Conservation (phyloP, 768 basidiomycete genomes). For the Mycena haematopus region DNA sequence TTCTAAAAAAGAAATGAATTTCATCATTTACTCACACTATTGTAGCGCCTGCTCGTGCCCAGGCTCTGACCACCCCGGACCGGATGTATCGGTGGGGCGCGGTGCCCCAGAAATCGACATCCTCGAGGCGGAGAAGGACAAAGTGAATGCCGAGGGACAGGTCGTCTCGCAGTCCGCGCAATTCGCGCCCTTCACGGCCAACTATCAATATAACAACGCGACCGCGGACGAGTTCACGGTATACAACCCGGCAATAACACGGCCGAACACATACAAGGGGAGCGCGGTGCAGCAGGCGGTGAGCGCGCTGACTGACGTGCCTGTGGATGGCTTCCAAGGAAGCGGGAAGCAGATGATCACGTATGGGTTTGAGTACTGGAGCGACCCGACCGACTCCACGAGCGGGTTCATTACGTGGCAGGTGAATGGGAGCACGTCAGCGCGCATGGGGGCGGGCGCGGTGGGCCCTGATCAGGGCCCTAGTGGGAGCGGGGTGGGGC, state of each 20-base stretch:
- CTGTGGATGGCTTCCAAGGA: constrained; percentile 63
- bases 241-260: constrained; percentile 39
- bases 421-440: constrained; percentile 59
- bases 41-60: constrained; percentile 77
- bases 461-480: constrained; percentile 47
- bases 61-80: constrained; percentile 80
- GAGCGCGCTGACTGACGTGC: constrained; percentile 52
- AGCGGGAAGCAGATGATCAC: constrained; percentile 57
- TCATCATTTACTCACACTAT: not conserved
- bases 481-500: constrained; percentile 56
- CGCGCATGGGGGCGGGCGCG: constrained; percentile 59
- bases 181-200: constrained; percentile 62
- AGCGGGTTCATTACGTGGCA: constrained; percentile 82
- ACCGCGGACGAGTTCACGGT: constrained; percentile 43
- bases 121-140: constrained; percentile 77
- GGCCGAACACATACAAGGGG: constrained; percentile 52
- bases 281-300: constrained; percentile 67
- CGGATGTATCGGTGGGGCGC: constrained; percentile 57
- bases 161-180: constrained; percentile 80
- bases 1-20: not conserved
- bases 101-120: constrained; percentile 86
- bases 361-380: constrained; percentile 78
- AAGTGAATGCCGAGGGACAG: constrained; percentile 49
- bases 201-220: constrained; percentile 45
- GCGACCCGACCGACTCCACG: constrained; percentile 57